Conservation (phyloP, 768 basidiomycete genomes). For the Stropharia rugosoannulata region DNA sequence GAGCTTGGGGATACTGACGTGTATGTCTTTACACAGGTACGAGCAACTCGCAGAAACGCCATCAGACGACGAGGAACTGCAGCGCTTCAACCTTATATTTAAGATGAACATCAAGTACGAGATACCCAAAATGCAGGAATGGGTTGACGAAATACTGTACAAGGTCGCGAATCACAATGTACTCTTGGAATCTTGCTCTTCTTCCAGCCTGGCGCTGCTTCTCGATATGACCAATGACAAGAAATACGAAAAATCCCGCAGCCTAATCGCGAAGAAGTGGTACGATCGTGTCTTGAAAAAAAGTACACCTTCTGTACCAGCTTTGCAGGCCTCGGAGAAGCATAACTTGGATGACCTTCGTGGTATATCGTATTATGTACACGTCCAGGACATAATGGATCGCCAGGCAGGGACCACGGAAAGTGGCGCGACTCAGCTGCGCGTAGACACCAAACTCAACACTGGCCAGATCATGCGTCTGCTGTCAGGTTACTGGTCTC, state of each 20-base stretch:
- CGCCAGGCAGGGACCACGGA: slow-evolving; percentile 22
- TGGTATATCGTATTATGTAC: slow-evolving; percentile 38
- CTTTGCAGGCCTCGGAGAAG: slow-evolving; percentile 34
- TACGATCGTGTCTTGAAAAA: slow-evolving; percentile 25
- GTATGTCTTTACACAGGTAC: slow-evolving; percentile 28
- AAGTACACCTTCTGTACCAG: slow-evolving; percentile 34
- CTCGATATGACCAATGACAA: slow-evolving; percentile 24
- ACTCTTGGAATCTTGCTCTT: slow-evolving; percentile 33
- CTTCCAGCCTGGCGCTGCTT: slow-evolving; percentile 29
- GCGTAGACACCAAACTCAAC: slow-evolving; percentile 33
- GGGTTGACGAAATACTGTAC: slow-evolving; percentile 40
- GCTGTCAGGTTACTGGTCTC: slow-evolving; percentile 34
- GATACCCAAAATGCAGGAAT: slow-evolving; percentile 42
- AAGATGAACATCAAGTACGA: slow-evolving; percentile 50
- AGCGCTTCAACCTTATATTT: slow-evolving; percentile 43
- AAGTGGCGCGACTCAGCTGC: slow-evolving; percentile 30
- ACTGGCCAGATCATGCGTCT: slow-evolving; percentile 34
- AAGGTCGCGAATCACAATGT: slow-evolving; percentile 21
- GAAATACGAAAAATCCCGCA: slow-evolving; percentile 21
- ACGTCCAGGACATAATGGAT: slow-evolving; percentile 34
- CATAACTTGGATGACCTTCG: slow-evolving; percentile 27
- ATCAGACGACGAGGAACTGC: slow-evolving; percentile 35
- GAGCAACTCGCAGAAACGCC: slow-evolving; percentile 44
- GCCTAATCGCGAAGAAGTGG: slow-evolving; percentile 28
- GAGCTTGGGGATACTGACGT: not conserved